Conservation (phyloP, 768 basidiomycete species). For the Mycena epipterygia region DNA sequence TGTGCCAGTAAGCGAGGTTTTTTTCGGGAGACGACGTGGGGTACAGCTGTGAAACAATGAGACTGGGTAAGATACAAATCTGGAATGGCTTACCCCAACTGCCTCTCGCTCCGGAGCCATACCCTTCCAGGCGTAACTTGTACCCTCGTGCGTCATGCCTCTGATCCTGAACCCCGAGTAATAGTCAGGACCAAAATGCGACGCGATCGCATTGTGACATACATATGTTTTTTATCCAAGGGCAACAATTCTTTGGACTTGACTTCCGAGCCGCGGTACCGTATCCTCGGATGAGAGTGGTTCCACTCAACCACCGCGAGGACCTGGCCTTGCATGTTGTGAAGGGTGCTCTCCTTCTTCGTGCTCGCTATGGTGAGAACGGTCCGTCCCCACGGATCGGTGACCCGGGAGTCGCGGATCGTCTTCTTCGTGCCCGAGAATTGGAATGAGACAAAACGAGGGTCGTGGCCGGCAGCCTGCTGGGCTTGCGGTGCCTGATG, state of each 20-base stretch:
- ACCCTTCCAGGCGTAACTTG: constrained; percentile 9
- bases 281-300: constrained; percentile 11
- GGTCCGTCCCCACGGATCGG: constrained; percentile 22
- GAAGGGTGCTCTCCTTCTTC: constrained; percentile 22
- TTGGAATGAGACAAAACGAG: constrained; percentile 13
- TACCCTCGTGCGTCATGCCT: constrained; percentile 15
- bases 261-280: constrained; percentile 14
- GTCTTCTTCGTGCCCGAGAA: constrained; percentile 24
- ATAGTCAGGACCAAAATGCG: background rate
- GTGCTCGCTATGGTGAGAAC: constrained; percentile 25
- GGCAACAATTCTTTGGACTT: constrained; percentile 21
- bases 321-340: constrained; percentile 20
- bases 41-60: constrained; percentile 7
- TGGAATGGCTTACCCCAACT: constrained; percentile 14
- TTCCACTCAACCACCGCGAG: constrained; percentile 25
- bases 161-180: constrained; percentile 3
- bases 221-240: constrained; percentile 23
- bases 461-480: background rate
- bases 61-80: background rate
- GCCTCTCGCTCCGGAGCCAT: background rate
- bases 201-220: background rate
- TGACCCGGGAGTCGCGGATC: constrained; percentile 26
- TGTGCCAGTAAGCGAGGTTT: constrained; percentile 24
- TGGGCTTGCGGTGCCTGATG: background rate
- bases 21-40: constrained; percentile 4